phyloP scores from a whole-genome alignment of 768 basidiomycete genomes.

The Pisolithus microcarpus region DNA sequence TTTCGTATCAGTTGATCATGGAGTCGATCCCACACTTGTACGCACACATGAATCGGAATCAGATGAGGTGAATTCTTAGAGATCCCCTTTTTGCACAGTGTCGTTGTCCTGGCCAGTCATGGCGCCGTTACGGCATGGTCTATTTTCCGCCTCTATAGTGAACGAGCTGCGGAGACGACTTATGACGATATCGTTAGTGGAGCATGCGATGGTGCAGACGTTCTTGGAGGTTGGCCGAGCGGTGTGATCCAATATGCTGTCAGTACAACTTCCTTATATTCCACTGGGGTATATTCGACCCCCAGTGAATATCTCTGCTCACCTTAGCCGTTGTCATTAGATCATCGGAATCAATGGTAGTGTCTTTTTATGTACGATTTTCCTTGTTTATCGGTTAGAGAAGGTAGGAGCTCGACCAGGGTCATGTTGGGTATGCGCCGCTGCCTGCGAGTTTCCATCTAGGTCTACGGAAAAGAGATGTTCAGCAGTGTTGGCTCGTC shows the following conservation, averaged over 20 bases:
- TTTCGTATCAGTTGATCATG: conserved; percentile 33
- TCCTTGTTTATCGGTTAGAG: conserved; percentile 37
- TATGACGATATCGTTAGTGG: conserved; percentile 32
- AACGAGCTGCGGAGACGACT: conserved; percentile 21
- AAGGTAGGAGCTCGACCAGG: conserved; percentile 23
- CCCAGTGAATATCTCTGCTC: neutral
- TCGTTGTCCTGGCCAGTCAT: conserved; percentile 39
- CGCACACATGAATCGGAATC: conserved; percentile 4
- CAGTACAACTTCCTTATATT: conserved; percentile 9
- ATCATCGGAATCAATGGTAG: conserved; percentile 34
- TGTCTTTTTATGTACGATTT: conserved; percentile 30
- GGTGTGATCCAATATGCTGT: conserved; percentile 25
- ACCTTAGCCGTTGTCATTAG: conserved; percentile 17
- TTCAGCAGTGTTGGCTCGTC: conserved; percentile 48
- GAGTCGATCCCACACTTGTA: conserved; percentile 48
- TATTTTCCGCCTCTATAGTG: conserved; percentile 33
- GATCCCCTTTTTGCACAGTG: conserved; percentile 5
- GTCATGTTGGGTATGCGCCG: neutral
- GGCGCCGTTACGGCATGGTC: conserved; percentile 43
- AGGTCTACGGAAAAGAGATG: conserved; percentile 40
- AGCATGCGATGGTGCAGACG: conserved; percentile 34
- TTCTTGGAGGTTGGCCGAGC: conserved; percentile 40
- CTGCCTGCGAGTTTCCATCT: neutral
- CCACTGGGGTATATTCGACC: too few species aligned
- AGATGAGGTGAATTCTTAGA: neutral